Evolutionary conservation across 495 filamentous ascomycete species (phyloP), one percentile per base, ranked within the genome.

Genomic region (Aspergillus egyptiacus): DNA sequence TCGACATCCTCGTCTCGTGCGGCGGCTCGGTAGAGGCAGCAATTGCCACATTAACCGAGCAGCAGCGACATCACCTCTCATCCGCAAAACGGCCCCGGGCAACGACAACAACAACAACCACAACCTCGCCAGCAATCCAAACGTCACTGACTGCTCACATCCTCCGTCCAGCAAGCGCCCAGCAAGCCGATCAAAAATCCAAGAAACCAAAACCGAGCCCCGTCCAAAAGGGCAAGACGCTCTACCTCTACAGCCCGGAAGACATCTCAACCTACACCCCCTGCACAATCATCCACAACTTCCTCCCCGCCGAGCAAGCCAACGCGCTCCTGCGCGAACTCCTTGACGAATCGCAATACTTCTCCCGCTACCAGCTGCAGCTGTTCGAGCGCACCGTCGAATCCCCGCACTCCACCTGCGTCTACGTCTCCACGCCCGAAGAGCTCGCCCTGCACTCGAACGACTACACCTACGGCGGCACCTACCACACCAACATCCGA

Each of bases 261-360:
- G 89, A 95, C 60, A 76, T 96, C 22, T 82, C 84, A 39, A 69
- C 76, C 13, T 76, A 90, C 56, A 95, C 93, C 0, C 88, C 93
- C 14, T 95, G 89, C 66, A 87, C 85, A 7, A 84, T 96, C 54
- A 82, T 96, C 57, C 91, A 91, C 68, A 91, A 94, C 58, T 96
- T 96, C 60, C 75, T 97, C 0, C 83, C 87, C 0, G 10, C 74
- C 0, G 70, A 81, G 6, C 74, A 84, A 39, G 91, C 91, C 15
- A 83, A 86, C 43, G 65, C 70, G 4, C 77, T 97, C 9, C 74
- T 96, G 0, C 54, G 66, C 2, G 91, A 96, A 58, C 72, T 96
- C 15, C 72, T 96, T 1, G 67, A 77, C 13, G 89, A 96, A 68
- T 78, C 85, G 1, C 64, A 75, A n/a, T 78, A 87, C 1, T 96